Evolutionary conservation across 2,329 filamentous ascomycete species (phyloP).

Genomic region (Biscogniauxia mediterranea): DNA sequence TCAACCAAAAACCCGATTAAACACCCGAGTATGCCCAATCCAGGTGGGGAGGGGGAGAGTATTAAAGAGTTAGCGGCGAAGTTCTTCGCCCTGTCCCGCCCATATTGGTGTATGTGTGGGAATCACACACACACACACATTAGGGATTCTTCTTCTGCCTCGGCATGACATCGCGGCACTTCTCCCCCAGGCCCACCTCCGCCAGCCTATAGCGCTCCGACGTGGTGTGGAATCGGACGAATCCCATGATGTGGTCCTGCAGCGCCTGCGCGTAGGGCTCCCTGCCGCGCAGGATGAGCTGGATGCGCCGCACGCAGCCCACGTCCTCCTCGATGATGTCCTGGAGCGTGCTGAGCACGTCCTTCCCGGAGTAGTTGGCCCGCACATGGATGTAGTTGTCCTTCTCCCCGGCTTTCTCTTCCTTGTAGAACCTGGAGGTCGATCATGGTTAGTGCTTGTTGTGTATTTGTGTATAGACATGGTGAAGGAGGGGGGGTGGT

Average conservation of each 20-base stretch:
- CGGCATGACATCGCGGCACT: not conserved
- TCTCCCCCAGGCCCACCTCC: constrained; percentile 19
- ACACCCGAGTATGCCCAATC: too few species aligned
- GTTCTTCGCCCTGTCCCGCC: too few species aligned
- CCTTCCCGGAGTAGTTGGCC: constrained; percentile 18
- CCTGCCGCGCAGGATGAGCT: constrained; percentile 17
- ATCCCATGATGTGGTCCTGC: constrained; percentile 28
- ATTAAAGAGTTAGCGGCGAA: too few species aligned
- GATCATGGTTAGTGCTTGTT: not conserved
- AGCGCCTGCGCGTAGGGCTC: constrained; percentile 21
- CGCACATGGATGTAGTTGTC: constrained; percentile 29
- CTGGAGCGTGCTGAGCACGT: constrained; percentile 12
- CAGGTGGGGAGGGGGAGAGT: too few species aligned
- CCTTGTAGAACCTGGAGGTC: constrained; percentile 29
- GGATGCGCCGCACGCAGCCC: constrained; percentile 17
- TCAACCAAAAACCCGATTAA: too few species aligned
- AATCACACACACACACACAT: too few species aligned
- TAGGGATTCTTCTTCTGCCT: not conserved
- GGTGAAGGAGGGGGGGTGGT: not conserved
- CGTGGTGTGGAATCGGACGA: constrained; percentile 21
- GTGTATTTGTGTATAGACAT: not conserved
- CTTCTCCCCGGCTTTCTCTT: constrained; percentile 27
- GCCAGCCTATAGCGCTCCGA: constrained; percentile 18
- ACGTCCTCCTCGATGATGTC: constrained; percentile 18
- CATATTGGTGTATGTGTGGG: too few species aligned